These are phyloP conservation scores for Salvia miltiorrhiza DNA, from an alignment of 257 asterid genomes.

Conservation along the genomic window DNA sequence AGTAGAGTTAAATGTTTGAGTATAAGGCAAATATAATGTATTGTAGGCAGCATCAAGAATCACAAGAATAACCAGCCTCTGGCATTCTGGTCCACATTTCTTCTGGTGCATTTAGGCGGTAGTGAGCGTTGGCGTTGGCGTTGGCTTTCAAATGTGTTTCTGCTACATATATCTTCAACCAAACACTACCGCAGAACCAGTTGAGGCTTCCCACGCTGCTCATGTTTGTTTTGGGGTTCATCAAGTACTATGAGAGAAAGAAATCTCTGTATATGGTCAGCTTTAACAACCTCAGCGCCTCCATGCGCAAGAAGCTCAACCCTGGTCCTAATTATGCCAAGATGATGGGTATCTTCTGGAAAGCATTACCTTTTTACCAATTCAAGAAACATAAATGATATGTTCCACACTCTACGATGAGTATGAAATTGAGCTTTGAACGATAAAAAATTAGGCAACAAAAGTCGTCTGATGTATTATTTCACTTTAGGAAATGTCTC, in stretches of 20 bases:
- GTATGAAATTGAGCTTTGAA: too few species aligned
- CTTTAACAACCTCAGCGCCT: constrained; percentile 27
- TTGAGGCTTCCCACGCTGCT: constrained; percentile 39
- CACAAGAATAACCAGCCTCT: constrained; percentile 20
- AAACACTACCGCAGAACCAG: constrained; percentile 24
- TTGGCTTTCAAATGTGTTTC: constrained; percentile 25
- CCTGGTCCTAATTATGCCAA: constrained; percentile 49
- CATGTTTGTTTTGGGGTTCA: constrained; percentile 34
- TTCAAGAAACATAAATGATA: too few species aligned
- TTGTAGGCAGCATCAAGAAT: neutral
- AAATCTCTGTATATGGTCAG: constrained; percentile 34
- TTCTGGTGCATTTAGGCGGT: constrained; percentile 51
- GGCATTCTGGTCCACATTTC: constrained; percentile 48
- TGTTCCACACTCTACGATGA: too few species aligned
- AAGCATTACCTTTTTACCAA: too few species aligned
- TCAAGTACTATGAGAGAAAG: constrained; percentile 40
- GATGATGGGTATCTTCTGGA: constrained; percentile 41
- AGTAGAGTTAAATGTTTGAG: too few species aligned
- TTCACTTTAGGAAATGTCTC: too few species aligned
- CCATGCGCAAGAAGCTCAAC: constrained; percentile 38
- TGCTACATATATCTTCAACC: constrained; percentile 37
- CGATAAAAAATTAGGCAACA: too few species aligned
- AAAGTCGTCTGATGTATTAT: too few species aligned
- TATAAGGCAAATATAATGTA: too few species aligned
- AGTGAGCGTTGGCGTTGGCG: constrained; percentile 29